These are phyloP conservation scores for Daedaleopsis sinensis DNA, from an alignment of 768 basidiomycete species.

Conservation along the genomic window DNA sequence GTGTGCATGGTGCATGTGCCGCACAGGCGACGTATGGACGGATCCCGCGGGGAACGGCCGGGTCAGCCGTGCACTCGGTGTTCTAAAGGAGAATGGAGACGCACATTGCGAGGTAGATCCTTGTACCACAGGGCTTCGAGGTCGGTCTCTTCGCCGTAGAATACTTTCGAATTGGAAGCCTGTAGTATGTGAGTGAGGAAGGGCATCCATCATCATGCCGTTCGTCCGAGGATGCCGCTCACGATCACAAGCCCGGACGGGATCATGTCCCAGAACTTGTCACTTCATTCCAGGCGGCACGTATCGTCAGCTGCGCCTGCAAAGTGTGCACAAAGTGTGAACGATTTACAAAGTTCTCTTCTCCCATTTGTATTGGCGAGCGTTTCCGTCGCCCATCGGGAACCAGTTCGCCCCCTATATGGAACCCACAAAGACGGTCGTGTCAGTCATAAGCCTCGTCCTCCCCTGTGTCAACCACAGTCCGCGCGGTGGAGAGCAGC, in stretches of 20 bases:
- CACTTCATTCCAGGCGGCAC: conserved; percentile 26
- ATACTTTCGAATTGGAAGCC: conserved; percentile 43
- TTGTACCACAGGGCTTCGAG: conserved; percentile 40
- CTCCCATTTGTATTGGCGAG: conserved; percentile 42
- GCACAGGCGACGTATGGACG: too few species aligned
- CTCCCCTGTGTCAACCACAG: background rate
- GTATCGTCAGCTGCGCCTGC: background rate
- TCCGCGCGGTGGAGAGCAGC: background rate
- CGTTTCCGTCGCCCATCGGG: conserved; percentile 39
- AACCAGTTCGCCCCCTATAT: conserved; percentile 51
- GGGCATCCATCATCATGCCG: background rate
- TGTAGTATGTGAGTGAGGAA: conserved; percentile 14
- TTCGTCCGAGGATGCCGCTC: conserved; percentile 7
- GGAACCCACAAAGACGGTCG: background rate
- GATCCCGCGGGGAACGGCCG: background rate
- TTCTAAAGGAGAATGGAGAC: conserved; percentile 7
- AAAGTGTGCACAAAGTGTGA: background rate
- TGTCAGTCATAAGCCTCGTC: background rate
- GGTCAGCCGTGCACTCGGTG: background rate
- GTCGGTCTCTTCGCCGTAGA: conserved; percentile 25
- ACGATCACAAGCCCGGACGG: conserved; percentile 46
- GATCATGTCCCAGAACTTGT: conserved; percentile 52
- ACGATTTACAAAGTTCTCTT: conserved; percentile 39
- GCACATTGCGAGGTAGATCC: conserved; percentile 43
- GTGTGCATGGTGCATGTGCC: background rate